phyloP scores from a whole-genome alignment of 352 stramenopile species.

The Aphanomyces astaci region DNA sequence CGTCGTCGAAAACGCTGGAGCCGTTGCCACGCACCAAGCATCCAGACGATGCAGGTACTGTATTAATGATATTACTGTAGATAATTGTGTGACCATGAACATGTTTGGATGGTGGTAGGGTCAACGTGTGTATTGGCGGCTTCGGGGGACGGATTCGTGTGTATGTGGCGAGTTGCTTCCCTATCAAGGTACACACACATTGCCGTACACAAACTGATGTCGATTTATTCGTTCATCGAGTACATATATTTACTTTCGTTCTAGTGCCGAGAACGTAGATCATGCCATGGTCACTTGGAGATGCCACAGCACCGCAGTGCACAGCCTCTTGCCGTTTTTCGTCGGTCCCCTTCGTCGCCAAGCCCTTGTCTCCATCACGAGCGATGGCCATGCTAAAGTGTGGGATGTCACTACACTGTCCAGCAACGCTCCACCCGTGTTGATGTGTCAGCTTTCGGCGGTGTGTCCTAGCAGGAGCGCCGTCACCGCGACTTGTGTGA shows the following conservation, averaged over 20 bases:
- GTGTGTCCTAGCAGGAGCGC: neutral
- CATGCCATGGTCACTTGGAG: neutral
- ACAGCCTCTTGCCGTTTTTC: neutral
- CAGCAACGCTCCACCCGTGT: neutral
- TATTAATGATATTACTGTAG: too few relatives aligned
- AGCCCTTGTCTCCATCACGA: slow-evolving; percentile 9
- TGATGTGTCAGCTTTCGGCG: neutral
- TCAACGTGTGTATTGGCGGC: neutral
- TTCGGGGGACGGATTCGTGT: neutral
- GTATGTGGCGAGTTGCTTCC: neutral
- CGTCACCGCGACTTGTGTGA: slow-evolving; percentile 9
- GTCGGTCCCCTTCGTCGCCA: neutral
- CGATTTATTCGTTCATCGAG: too few relatives aligned
- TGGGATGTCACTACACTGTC: neutral
- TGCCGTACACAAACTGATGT: too few relatives aligned
- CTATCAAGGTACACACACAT: neutral
- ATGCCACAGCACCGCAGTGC: neutral
- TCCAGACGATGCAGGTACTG: too few relatives aligned
- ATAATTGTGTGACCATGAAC: too few relatives aligned
- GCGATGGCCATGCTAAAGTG: neutral
- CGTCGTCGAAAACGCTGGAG: neutral
- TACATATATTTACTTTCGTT: too few relatives aligned
- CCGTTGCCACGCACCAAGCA: neutral
- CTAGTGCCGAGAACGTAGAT: neutral
- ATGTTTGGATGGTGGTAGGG: too few relatives aligned